phyloP scores from a whole-genome alignment of 345 rosid species.

The Capsella bursapastoris region DNA sequence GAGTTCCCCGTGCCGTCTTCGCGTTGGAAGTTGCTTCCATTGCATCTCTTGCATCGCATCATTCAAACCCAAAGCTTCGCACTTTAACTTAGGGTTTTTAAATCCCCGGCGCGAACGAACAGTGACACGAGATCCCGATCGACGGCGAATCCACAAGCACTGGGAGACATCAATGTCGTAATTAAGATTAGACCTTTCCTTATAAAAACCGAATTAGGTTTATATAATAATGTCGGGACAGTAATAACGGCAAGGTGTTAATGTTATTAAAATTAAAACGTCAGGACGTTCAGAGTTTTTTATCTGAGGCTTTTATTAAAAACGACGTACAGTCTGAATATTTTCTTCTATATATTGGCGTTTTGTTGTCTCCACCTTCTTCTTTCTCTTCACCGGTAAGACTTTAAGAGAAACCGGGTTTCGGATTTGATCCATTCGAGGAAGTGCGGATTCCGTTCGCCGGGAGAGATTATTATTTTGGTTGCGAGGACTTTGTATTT shows the following conservation, averaged over 20 bases:
- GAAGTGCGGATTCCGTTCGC: neutral
- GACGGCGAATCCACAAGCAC: slow-evolving; percentile 10
- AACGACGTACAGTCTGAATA: slow-evolving; percentile 25
- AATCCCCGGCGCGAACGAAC: neutral
- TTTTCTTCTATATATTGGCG: neutral
- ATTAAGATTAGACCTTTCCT: slow-evolving; percentile 2
- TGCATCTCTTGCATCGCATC: slow-evolving; percentile 65
- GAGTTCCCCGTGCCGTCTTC: slow-evolving; percentile 54
- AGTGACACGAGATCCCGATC: neutral
- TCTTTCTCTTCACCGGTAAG: slow-evolving; percentile 22
- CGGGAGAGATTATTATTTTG: neutral
- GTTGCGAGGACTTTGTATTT: neutral
- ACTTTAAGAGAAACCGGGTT: slow-evolving; percentile 4
- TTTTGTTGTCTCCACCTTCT: slow-evolving; percentile 4
- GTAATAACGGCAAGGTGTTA: slow-evolving; percentile 7
- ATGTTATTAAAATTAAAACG: neutral
- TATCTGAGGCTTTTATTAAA: neutral
- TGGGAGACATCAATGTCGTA: neutral
- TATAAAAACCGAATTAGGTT: neutral
- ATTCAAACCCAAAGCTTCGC: neutral
- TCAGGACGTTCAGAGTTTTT: neutral
- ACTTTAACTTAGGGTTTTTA: slow-evolving; percentile 15
- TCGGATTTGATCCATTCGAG: slow-evolving; percentile 24
- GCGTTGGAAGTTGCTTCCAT: slow-evolving; percentile 48
- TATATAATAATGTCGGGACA: neutral